Conservation (phyloP, 208 protist species). For the Acanthamoeba castellanii region DNA sequence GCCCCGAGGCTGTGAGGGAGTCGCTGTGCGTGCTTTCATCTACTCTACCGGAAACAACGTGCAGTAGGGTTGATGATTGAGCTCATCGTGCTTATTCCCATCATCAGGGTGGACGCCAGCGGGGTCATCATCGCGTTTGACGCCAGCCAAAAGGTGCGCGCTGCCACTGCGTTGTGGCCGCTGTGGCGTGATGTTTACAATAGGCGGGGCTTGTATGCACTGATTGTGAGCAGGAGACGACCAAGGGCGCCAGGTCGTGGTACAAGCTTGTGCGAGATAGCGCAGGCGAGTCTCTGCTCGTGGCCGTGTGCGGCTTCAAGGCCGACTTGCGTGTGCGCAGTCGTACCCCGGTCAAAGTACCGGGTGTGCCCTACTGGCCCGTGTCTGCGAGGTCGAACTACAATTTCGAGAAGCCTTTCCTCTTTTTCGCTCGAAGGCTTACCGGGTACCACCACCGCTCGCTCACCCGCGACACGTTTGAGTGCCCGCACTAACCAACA, state of each 20-base stretch:
- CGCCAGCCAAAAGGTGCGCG: neutral
- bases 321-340: neutral
- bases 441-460: neutral
- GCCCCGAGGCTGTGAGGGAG: neutral
- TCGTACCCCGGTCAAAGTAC: neutral
- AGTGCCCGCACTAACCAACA: neutral
- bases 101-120: neutral
- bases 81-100: neutral
- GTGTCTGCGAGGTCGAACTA: neutral
- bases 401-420: constrained; percentile 44
- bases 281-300: neutral
- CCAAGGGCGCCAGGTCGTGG: neutral
- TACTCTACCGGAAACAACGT: neutral
- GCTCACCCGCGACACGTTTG: neutral
- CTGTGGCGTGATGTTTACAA: neutral
- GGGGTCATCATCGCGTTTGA: neutral
- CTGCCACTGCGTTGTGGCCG: neutral
- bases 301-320: neutral
- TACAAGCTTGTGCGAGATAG: neutral
- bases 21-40: neutral
- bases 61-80: neutral
- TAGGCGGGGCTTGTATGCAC: neutral
- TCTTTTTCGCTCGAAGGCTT: constrained; percentile 6
- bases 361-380: neutral
- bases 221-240: neutral